phyloP scores from a whole-genome alignment of 2,329 filamentous ascomycete genomes.

The Curvularia hawaiiensis region DNA sequence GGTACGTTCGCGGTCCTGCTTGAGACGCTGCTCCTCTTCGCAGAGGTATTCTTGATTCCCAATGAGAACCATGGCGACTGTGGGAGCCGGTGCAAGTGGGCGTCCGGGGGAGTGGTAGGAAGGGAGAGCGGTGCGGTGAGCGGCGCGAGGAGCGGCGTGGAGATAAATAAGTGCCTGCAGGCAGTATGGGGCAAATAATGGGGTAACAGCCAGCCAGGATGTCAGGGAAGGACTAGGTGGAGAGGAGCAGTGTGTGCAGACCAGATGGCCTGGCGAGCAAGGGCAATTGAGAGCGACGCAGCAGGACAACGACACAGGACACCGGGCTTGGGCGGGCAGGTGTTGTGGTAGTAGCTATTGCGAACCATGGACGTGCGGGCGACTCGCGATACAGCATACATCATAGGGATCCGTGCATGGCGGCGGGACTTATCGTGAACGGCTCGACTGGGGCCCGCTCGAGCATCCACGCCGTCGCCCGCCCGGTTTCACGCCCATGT shows the following conservation, averaged over 20 bases:
- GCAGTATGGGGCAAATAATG: constrained; percentile 26
- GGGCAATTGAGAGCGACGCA: constrained; percentile 13
- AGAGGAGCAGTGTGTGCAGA: constrained; percentile 5
- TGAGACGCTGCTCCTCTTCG: constrained; percentile 87
- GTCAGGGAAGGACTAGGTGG: constrained; percentile 13
- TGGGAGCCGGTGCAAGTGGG: constrained; percentile 15
- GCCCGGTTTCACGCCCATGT: constrained; percentile 22
- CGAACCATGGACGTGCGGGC: constrained; percentile 37
- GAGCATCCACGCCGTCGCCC: constrained; percentile 17
- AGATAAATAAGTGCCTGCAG: constrained; percentile 26
- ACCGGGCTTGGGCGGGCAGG: constrained; percentile 26
- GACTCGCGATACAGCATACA: constrained; percentile 41
- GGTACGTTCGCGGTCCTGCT: constrained; percentile 78
- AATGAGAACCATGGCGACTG: constrained; percentile 77
- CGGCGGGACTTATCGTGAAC: constrained; percentile 32
- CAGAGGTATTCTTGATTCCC: constrained; percentile 87
- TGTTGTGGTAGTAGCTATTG: constrained; percentile 26
- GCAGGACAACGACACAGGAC: constrained; percentile 1
- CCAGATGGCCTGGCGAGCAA: constrained; percentile 10
- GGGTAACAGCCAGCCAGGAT: constrained; percentile 25
- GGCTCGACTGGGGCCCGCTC: constrained; percentile 14
- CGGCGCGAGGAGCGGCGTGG: constrained; percentile 31
- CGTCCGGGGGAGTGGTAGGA: constrained; percentile 9
- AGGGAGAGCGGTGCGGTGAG: constrained; percentile 19
- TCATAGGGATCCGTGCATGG: constrained; percentile 33